Evolutionary conservation across 192 early-diverging fungal species (phyloP).

Genomic region (Linnemannia exigua): DNA sequence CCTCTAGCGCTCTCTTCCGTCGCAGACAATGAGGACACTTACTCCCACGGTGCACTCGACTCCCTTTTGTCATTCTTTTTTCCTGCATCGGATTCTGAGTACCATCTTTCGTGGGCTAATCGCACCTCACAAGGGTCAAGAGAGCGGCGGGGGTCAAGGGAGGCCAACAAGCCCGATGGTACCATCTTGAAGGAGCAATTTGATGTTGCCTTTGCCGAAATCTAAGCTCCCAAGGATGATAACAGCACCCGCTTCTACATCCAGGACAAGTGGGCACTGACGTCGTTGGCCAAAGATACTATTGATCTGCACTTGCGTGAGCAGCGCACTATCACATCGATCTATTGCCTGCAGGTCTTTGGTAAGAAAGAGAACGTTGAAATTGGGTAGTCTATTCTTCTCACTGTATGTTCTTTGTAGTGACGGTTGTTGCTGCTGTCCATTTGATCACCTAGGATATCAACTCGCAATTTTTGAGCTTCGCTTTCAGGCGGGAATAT

Average conservation of each 20-base stretch:
- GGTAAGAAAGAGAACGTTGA: slow-evolving; percentile 13
- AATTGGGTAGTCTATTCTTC: slow-evolving; percentile 15
- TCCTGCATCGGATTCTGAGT: neutral
- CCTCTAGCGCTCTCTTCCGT: neutral
- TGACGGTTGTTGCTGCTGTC: slow-evolving; percentile 16
- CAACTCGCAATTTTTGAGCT: slow-evolving; percentile 32
- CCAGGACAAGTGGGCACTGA: slow-evolving; percentile 33
- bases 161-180: slow-evolving; percentile 18
- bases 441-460: slow-evolving; percentile 23
- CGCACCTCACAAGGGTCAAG: slow-evolving; percentile 7
- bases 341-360: slow-evolving; percentile 28
- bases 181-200: slow-evolving; percentile 15
- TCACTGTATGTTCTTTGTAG: slow-evolving; percentile 25
- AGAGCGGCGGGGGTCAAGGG: slow-evolving; percentile 11
- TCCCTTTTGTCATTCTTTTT: slow-evolving; percentile 2
- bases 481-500: slow-evolving; percentile 22
- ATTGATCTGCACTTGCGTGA: slow-evolving; percentile 24
- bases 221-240: slow-evolving; percentile 23
- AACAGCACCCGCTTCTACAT: slow-evolving; percentile 11
- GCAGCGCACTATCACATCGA: slow-evolving; percentile 21
- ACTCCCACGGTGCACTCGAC: neutral
- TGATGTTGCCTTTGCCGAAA: slow-evolving; percentile 22
- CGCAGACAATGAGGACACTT: neutral
- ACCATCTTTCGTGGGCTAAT: slow-evolving; percentile 6
- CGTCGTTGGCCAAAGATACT: slow-evolving; percentile 26